These are phyloP conservation scores for Exophiala lecanii-corni DNA, from an alignment of 2,329 filamentous ascomycete species.

Conservation along the genomic window DNA sequence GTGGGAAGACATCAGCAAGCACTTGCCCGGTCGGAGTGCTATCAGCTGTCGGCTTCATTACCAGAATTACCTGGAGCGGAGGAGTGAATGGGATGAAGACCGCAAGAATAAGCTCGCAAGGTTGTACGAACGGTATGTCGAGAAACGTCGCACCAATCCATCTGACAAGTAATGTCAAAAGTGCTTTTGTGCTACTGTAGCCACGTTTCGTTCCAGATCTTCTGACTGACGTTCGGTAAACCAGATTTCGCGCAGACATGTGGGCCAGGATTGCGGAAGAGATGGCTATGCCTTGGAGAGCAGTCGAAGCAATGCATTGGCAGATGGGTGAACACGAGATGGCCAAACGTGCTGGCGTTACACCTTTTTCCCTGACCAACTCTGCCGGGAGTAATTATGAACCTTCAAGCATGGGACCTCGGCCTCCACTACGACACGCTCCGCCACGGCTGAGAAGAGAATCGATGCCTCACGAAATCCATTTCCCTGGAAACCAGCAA, in stretches of 20 bases:
- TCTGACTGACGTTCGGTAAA: slow-evolving; percentile 5
- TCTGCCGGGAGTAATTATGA: slow-evolving; percentile 22
- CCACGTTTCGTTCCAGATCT: not conserved
- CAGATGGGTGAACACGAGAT: slow-evolving; percentile 90
- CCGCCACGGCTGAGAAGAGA: slow-evolving; percentile 36
- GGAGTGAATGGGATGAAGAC: slow-evolving; percentile 95
- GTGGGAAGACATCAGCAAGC: slow-evolving; percentile 96
- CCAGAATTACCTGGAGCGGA: slow-evolving; percentile 91
- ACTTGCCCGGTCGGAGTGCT: slow-evolving; percentile 80
- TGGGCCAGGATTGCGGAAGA: slow-evolving; percentile 95
- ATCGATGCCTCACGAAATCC: slow-evolving; percentile 32
- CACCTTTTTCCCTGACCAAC: slow-evolving; percentile 70
- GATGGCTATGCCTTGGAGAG: slow-evolving; percentile 91
- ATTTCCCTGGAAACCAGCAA: slow-evolving; percentile 33
- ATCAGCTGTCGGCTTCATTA: slow-evolving; percentile 94
- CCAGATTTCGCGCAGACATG: slow-evolving; percentile 94
- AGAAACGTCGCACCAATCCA: slow-evolving; percentile 25
- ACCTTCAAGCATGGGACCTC: slow-evolving; percentile 11
- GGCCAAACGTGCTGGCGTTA: slow-evolving; percentile 83
- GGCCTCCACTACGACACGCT: slow-evolving; percentile 14
- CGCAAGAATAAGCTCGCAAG: slow-evolving; percentile 94
- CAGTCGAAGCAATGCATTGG: slow-evolving; percentile 98
- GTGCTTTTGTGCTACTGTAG: not conserved
- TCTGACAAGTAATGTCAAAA: slow-evolving; percentile 1
- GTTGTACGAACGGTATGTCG: slow-evolving; percentile 82